These are phyloP conservation scores for Arthrinium phaeospermum DNA, from an alignment of 2,329 filamentous ascomycete species.

Conservation along the genomic window DNA sequence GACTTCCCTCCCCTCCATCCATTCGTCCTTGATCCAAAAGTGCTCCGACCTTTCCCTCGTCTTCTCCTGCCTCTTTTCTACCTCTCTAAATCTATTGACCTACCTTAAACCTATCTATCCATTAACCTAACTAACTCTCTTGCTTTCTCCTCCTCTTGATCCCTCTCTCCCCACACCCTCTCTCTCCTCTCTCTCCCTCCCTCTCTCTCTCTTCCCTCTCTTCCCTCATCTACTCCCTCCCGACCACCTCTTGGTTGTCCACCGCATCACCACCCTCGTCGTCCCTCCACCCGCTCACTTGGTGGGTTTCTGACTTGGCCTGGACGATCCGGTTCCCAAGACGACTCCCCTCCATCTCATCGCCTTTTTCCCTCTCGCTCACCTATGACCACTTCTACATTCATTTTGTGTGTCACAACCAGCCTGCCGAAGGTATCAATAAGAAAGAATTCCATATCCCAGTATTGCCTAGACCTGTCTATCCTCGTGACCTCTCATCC, in stretches of 20 bases:
- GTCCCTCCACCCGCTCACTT: conserved; percentile 9
- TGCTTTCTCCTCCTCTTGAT: conserved; percentile 16
- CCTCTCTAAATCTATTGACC: conserved; percentile 12
- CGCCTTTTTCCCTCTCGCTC: not conserved
- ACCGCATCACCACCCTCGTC: not conserved
- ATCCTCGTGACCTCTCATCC: conserved; percentile 11
- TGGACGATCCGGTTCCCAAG: not conserved
- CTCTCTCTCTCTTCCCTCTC: not conserved
- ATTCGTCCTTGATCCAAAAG: not conserved
- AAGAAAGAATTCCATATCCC: conserved; percentile 17
- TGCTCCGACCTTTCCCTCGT: conserved; percentile 17
- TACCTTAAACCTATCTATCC: not conserved
- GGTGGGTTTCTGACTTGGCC: not conserved
- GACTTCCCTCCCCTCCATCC: conserved; percentile 12
- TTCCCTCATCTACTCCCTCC: conserved; percentile 19
- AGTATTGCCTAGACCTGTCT: conserved; percentile 16
- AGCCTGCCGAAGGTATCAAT: conserved; percentile 14
- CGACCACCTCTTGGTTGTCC: not conserved
- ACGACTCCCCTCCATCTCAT: conserved; percentile 5
- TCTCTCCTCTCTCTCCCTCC: conserved; percentile 7
- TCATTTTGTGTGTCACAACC: conserved; percentile 5
- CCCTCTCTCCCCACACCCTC: conserved; percentile 18
- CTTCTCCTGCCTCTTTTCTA: conserved; percentile 14
- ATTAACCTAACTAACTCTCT: conserved; percentile 15
- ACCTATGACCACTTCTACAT: not conserved